Evolutionary conservation across 805 yeast species (phyloP).

Genomic region (Ogataea pini): DNA sequence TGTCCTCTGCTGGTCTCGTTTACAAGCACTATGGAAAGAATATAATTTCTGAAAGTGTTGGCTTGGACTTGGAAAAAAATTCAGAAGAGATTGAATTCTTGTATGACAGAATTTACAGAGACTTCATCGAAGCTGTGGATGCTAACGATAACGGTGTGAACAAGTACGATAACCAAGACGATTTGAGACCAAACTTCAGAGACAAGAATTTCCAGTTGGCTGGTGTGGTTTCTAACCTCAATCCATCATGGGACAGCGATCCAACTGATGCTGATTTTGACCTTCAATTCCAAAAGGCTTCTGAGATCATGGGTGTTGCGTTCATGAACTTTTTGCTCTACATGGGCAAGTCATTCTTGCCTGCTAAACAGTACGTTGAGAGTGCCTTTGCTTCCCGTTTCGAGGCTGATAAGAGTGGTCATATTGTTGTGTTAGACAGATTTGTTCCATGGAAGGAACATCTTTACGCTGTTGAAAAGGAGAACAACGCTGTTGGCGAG

Average conservation of each 20-base stretch:
- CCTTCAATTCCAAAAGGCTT: slow-evolving; percentile 65
- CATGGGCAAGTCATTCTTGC: slow-evolving; percentile 86
- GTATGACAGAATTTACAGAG: slow-evolving; percentile 76
- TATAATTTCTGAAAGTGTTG: slow-evolving; percentile 56
- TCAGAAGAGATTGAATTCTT: slow-evolving; percentile 57
- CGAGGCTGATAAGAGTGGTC: slow-evolving; percentile 66
- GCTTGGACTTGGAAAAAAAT: slow-evolving; percentile 37
- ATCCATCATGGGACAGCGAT: slow-evolving; percentile 82
- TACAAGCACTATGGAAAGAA: slow-evolving; percentile 84
- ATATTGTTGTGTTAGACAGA: slow-evolving; percentile 68
- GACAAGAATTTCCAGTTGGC: slow-evolving; percentile 78
- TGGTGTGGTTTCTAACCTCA: slow-evolving; percentile 71
- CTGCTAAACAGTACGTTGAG: slow-evolving; percentile 78
- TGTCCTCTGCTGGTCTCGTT: slow-evolving; percentile 91
- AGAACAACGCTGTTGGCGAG: slow-evolving; percentile 51
- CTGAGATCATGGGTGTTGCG: slow-evolving; percentile 78
- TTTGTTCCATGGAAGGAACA: slow-evolving; percentile 97
- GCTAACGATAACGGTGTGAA: slow-evolving; percentile 94
- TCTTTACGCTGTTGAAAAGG: slow-evolving; percentile 69
- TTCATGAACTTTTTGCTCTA: slow-evolving; percentile 67
- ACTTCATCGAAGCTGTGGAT: slow-evolving; percentile 87
- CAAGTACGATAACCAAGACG: slow-evolving; percentile 56
- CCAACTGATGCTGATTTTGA: slow-evolving; percentile 68
- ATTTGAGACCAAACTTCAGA: slow-evolving; percentile 61
- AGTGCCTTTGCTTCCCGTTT: slow-evolving; percentile 65